These are phyloP conservation scores for Calonectria pseudoturangicola DNA, from an alignment of 2,329 filamentous ascomycete species.

Conservation along the genomic window DNA sequence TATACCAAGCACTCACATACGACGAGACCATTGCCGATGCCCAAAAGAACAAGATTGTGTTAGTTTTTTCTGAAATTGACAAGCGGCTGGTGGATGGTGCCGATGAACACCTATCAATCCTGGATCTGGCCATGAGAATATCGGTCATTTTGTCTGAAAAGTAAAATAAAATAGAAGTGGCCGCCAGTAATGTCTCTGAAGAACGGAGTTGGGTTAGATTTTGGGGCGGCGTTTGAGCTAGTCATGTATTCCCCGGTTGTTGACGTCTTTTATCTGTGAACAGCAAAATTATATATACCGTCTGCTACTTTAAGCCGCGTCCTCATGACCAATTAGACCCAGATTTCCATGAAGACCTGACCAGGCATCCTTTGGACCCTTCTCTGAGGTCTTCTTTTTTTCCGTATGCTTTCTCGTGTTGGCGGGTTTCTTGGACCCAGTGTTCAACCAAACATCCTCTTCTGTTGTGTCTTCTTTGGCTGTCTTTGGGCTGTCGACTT, in stretches of 20 bases:
- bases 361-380: slow-evolving; percentile 67
- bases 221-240: slow-evolving; percentile 51
- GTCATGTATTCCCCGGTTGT: slow-evolving; percentile 45
- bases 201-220: slow-evolving; percentile 52
- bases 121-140: slow-evolving; percentile 90
- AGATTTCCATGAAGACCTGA: slow-evolving; percentile 71
- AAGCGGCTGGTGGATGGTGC: slow-evolving; percentile 95
- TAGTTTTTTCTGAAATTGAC: slow-evolving; percentile 94
- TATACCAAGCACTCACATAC: slow-evolving; percentile 88
- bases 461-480: slow-evolving; percentile 50
- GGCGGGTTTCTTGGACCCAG: slow-evolving; percentile 52
- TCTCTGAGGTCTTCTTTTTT: slow-evolving; percentile 50
- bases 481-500: slow-evolving; percentile 51
- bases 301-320: slow-evolving; percentile 47
- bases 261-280: slow-evolving; percentile 42
- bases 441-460: slow-evolving; percentile 61
- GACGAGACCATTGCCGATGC: slow-evolving; percentile 89
- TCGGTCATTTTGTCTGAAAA: slow-evolving; percentile 79
- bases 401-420: slow-evolving; percentile 52
- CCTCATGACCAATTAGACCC: slow-evolving; percentile 68
- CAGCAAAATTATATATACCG: slow-evolving; percentile 30
- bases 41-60: slow-evolving; percentile 93
- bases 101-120: slow-evolving; percentile 93
- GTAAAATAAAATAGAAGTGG: slow-evolving; percentile 46
- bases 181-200: slow-evolving; percentile 30